Conservation (phyloP, 495 filamentous ascomycete species). For the Penicillium salamii region DNA sequence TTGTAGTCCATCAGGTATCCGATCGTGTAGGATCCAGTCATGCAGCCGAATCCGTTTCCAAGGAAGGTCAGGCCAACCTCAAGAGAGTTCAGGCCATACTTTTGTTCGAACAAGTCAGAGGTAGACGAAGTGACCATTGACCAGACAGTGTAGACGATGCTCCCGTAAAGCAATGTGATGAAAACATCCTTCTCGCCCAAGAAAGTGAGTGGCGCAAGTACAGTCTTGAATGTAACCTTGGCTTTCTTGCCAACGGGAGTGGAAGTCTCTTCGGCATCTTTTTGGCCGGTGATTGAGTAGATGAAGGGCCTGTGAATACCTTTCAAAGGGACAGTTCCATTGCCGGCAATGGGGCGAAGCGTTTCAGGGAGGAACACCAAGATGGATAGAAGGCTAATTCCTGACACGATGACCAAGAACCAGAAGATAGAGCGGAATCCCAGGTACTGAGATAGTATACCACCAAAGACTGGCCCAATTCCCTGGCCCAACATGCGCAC, state of each 20-base stretch:
- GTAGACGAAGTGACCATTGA: constrained; percentile 52
- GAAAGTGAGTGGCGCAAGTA: constrained; percentile 38
- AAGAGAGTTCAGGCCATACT: constrained; percentile 32
- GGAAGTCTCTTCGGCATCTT: constrained; percentile 16
- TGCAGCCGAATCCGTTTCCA: constrained; percentile 41
- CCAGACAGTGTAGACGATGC: constrained; percentile 50
- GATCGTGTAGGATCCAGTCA: constrained; percentile 34
- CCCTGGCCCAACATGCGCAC: constrained; percentile 51
- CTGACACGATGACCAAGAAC: constrained; percentile 62
- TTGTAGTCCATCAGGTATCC: constrained; percentile 43
- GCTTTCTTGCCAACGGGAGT: constrained; percentile 16
- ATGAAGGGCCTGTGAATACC: constrained; percentile 38
- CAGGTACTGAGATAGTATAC: constrained; percentile 59
- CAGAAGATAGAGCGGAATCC: constrained; percentile 73
- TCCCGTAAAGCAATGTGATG: constrained; percentile 43
- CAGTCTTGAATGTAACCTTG: constrained; percentile 34
- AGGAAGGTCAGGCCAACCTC: constrained; percentile 43
- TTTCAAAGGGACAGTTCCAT: constrained; percentile 50
- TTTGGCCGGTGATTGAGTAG: constrained; percentile 34
- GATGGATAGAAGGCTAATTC: constrained; percentile 47
- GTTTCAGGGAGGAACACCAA: constrained; percentile 66
- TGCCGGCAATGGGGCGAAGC: constrained; percentile 67
- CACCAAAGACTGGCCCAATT: constrained; percentile 64
- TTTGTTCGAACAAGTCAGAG: constrained; percentile 33
- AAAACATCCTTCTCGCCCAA: constrained; percentile 45